Evolutionary conservation across 139 green algal genomes (phyloP).

Genomic region (Coelastrella sp.): DNA sequence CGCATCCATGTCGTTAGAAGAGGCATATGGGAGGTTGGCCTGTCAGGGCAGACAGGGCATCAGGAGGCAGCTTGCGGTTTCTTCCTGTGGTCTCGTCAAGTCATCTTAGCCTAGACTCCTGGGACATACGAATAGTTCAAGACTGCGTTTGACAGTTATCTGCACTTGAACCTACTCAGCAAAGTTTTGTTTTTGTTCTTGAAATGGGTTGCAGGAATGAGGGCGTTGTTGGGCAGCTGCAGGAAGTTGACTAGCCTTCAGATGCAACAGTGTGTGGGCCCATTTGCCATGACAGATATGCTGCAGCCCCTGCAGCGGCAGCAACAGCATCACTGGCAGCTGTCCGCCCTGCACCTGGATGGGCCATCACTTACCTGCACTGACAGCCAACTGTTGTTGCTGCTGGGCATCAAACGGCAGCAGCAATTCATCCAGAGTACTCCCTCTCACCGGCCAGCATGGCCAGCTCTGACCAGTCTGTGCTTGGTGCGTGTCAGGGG

Average conservation of each 20-base stretch:
- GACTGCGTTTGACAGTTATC: neutral
- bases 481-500: constrained; percentile 2
- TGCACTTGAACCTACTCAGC: neutral
- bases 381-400: constrained; percentile 14
- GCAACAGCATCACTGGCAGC: constrained; percentile 15
- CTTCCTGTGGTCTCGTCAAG: no score
- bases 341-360: constrained; percentile 30
- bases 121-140: no score
- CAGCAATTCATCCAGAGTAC: neutral
- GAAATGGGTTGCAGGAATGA: constrained; percentile 12
- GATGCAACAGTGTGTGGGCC: constrained; percentile 32
- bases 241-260: constrained; percentile 39
- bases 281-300: neutral
- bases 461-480: neutral
- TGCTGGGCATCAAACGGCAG: neutral
- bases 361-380: neutral
- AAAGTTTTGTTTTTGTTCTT: neutral
- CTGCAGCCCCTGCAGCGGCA: constrained; percentile 5
- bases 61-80: no score
- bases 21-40: no score
- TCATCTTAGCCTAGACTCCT: no score
- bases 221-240: constrained; percentile 27
- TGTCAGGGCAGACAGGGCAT: no score
- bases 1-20: neutral
- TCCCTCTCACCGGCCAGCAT: neutral